phyloP scores from a whole-genome alignment of 1,139 yeast genomes.

The Nakaseomyces glabratus region DNA sequence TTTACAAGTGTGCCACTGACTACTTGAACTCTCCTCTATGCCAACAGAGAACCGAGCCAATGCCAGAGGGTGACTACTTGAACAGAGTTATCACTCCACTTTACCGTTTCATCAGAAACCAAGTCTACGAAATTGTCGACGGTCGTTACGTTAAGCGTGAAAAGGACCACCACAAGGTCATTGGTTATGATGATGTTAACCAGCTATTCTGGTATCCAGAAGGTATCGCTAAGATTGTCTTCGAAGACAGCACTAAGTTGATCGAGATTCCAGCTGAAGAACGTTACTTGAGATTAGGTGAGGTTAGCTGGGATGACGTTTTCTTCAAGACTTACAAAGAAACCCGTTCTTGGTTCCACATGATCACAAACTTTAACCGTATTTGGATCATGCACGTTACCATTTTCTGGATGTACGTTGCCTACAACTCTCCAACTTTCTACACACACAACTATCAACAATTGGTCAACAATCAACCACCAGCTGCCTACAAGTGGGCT shows the following conservation, averaged over 20 bases:
- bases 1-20: conserved; percentile 88
- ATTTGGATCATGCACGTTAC: conserved; percentile 93
- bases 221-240: conserved; percentile 86
- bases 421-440: conserved; percentile 84
- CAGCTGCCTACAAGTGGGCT: conserved; percentile 86
- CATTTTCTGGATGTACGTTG: conserved; percentile 87
- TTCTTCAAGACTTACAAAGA: conserved; percentile 96
- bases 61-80: conserved; percentile 93
- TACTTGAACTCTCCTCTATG: conserved; percentile 82
- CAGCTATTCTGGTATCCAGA: conserved; percentile 99
- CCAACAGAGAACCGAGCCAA: conserved; percentile 80
- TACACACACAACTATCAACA: conserved; percentile 83
- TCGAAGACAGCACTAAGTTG: conserved; percentile 85
- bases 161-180: conserved; percentile 85
- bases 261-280: conserved; percentile 86
- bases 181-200: conserved; percentile 97
- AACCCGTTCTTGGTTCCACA: conserved; percentile 96
- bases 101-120: conserved; percentile 83
- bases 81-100: conserved; percentile 89
- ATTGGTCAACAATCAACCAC: conserved; percentile 73
- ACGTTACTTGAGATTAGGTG: conserved; percentile 83
- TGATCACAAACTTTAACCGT: conserved; percentile 92
- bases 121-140: conserved; percentile 88
- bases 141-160: conserved; percentile 97
- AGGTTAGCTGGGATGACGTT: conserved; percentile 83